These are phyloP conservation scores for Xylaria castorea DNA, from an alignment of 495 filamentous ascomycete genomes.

Conservation along the genomic window DNA sequence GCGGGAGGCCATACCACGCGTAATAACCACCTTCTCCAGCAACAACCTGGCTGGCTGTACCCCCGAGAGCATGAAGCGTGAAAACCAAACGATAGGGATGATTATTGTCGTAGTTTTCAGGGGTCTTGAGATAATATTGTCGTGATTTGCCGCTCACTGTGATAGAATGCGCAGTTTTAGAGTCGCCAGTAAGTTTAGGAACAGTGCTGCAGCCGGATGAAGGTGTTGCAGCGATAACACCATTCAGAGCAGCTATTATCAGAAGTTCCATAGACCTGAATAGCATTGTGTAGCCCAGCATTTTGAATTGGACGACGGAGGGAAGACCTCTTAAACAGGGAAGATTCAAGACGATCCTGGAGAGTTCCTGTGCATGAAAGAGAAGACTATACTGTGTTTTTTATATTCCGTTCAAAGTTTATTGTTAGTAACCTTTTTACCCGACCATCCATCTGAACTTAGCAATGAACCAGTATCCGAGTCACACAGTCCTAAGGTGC, in stretches of 20 bases:
- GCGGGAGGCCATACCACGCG: constrained; percentile 49
- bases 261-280: not conserved
- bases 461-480: not conserved
- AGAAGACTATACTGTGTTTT: not conserved
- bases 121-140: constrained; percentile 47
- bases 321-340: too few species aligned
- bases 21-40: constrained; percentile 41
- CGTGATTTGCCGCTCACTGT: constrained; percentile 40
- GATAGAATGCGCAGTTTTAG: constrained; percentile 34
- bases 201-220: constrained; percentile 51
- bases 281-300: not conserved
- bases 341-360: not conserved
- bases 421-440: not conserved
- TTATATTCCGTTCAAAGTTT: not conserved
- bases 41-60: constrained; percentile 45
- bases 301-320: not conserved
- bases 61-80: constrained; percentile 49
- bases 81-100: constrained; percentile 51
- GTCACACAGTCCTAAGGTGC: not conserved
- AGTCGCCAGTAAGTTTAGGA: constrained; percentile 42
- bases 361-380: not conserved
- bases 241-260: not conserved
- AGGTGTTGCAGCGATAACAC: constrained; percentile 25
- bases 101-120: constrained; percentile 49
- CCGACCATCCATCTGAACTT: not conserved